Conservation (phyloP, 148 eudicot genomes). For the Amaranthus palmeri region DNA sequence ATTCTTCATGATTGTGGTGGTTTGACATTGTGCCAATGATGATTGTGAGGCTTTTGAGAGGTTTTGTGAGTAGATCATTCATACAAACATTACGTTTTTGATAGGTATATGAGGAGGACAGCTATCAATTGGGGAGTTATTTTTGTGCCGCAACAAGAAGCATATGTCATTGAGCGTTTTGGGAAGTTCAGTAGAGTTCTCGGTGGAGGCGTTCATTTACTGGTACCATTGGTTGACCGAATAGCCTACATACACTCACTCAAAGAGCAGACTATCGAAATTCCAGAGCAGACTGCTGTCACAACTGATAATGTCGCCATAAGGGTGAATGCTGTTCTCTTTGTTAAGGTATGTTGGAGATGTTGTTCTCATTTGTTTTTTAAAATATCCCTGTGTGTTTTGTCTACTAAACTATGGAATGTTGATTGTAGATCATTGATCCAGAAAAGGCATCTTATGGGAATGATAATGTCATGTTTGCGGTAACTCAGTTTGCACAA, state of each 20-base stretch:
- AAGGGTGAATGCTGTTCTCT: slow-evolving; percentile 80
- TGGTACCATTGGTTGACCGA: slow-evolving; percentile 72
- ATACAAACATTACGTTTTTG: background rate
- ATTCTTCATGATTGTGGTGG: background rate
- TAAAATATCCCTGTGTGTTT: background rate
- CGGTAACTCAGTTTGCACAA: slow-evolving; percentile 87
- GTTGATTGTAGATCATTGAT: slow-evolving; percentile 61
- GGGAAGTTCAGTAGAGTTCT: slow-evolving; percentile 68
- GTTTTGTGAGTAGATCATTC: background rate
- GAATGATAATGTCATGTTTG: slow-evolving; percentile 76
- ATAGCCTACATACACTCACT: slow-evolving; percentile 83
- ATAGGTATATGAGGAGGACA: slow-evolving; percentile 48
- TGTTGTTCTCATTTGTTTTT: background rate
- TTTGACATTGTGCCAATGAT: background rate
- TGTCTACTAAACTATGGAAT: slow-evolving; percentile 6
- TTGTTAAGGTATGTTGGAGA: slow-evolving; percentile 50
- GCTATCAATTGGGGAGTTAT: slow-evolving; percentile 82
- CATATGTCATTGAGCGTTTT: slow-evolving; percentile 79
- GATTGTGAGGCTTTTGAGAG: background rate
- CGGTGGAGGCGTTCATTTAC: slow-evolving; percentile 75
- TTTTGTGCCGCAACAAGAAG: slow-evolving; percentile 84
- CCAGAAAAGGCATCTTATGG: slow-evolving; percentile 83
- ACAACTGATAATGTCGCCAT: slow-evolving; percentile 91
- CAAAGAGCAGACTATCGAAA: slow-evolving; percentile 80
- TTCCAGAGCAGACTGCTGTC: slow-evolving; percentile 84